Conservation (phyloP, 2,329 filamentous ascomycete genomes). For the Paracorniculantispora psalliotae region DNA sequence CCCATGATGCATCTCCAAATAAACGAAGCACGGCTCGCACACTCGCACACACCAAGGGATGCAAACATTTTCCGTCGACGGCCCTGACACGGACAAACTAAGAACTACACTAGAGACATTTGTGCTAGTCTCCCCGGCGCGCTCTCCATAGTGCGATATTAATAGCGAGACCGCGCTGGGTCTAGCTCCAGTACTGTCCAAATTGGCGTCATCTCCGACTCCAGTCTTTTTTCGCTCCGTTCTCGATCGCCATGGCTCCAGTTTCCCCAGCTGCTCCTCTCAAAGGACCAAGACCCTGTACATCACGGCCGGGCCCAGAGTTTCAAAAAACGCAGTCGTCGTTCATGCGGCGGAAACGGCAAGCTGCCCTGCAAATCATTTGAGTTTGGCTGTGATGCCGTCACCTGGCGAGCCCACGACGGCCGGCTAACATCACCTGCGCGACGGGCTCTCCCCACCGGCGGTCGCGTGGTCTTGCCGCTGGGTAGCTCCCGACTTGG, state of each 20-base stretch:
- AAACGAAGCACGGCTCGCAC: neutral
- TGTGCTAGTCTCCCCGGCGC: neutral
- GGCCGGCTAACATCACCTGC: neutral
- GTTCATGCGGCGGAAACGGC: neutral
- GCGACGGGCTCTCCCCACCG: neutral
- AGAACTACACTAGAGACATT: neutral
- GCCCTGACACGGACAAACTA: neutral
- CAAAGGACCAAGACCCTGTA: neutral
- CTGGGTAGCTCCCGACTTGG: too few relatives aligned
- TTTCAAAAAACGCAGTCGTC: neutral
- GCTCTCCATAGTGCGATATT: neutral
- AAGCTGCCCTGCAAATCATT: neutral
- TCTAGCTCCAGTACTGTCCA: conserved; percentile 78
- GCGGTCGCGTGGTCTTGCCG: neutral
- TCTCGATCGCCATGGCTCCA: conserved; percentile 26
- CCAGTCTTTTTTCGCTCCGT: too few relatives aligned
- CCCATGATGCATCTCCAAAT: neutral
- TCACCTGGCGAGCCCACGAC: neutral
- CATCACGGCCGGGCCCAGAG: neutral
- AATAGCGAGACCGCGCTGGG: conserved; percentile 50
- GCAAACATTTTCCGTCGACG: neutral
- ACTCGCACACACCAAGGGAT: neutral
- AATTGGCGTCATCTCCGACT: conserved; percentile 68
- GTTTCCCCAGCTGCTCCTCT: neutral
- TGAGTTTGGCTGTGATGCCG: neutral